Evolutionary conservation across 441 rosid species (phyloP).

Genomic region (Croton setiger): DNA sequence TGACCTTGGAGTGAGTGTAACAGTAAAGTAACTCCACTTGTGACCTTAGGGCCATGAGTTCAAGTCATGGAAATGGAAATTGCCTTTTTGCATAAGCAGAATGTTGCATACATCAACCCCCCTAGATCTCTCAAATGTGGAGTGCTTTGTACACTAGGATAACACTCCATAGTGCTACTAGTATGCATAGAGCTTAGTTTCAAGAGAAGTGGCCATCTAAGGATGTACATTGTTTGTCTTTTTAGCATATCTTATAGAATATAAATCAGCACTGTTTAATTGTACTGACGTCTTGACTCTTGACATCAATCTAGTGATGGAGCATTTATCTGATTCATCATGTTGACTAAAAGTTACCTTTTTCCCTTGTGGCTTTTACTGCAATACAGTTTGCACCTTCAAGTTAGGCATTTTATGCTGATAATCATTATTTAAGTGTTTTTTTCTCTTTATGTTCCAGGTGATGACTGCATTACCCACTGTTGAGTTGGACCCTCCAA

Average conservation of each 20-base stretch:
- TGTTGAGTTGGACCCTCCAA: constrained; percentile 90
- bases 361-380: background rate
- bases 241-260: background rate
- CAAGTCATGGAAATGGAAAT: no score
- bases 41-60: no score
- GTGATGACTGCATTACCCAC: constrained; percentile 78
- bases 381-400: background rate
- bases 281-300: no score
- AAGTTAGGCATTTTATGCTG: background rate
- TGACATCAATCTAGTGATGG: background rate
- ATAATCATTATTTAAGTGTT: background rate
- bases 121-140: no score
- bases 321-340: background rate
- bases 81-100: no score
- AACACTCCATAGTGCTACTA: constrained; percentile 1
- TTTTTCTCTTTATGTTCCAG: constrained; percentile 32
- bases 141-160: no score
- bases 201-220: background rate
- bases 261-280: background rate
- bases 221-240: background rate
- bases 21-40: no score
- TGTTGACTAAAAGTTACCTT: background rate
- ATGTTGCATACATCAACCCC: no score
- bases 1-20: no score
- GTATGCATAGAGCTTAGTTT: background rate